Conservation (phyloP, 257 asterid species). For the Nicotiana sylvestris region DNA sequence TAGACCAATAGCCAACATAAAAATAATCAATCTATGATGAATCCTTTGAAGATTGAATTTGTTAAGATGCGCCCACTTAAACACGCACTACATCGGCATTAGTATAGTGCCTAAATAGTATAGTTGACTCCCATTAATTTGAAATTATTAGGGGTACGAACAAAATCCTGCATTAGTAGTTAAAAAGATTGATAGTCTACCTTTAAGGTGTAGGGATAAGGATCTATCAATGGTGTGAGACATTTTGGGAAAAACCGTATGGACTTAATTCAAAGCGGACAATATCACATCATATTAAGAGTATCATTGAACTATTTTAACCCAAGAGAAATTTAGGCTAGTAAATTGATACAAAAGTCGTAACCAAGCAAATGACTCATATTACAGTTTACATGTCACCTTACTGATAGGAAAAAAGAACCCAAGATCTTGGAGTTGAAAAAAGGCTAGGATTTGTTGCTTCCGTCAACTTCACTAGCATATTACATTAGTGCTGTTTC, state of each 20-base stretch:
- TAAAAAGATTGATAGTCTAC: no score
- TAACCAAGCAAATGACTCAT: background rate
- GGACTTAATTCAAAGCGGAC: no score
- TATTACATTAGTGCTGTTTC: background rate
- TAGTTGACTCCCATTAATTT: background rate
- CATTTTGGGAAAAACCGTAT: rapidly evolving
- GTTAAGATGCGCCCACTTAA: background rate
- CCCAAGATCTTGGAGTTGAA: background rate
- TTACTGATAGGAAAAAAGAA: background rate
- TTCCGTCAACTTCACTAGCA: background rate
- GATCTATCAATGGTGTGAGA: rapidly evolving
- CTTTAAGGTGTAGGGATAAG: no score
- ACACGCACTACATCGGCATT: background rate
- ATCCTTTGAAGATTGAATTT: background rate
- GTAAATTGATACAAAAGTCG: background rate
- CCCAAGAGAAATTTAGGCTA: background rate
- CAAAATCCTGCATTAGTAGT: rapidly evolving
- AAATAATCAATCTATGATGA: background rate
- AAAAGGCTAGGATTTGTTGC: background rate
- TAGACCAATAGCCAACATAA: background rate
- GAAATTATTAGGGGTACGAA: no score
- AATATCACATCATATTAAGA: no score
- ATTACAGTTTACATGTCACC: background rate
- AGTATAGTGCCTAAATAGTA: background rate
- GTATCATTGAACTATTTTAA: no score